These are phyloP conservation scores for Spathaspora sp. DNA, from an alignment of 1,139 yeast species.

Conservation along the genomic window DNA sequence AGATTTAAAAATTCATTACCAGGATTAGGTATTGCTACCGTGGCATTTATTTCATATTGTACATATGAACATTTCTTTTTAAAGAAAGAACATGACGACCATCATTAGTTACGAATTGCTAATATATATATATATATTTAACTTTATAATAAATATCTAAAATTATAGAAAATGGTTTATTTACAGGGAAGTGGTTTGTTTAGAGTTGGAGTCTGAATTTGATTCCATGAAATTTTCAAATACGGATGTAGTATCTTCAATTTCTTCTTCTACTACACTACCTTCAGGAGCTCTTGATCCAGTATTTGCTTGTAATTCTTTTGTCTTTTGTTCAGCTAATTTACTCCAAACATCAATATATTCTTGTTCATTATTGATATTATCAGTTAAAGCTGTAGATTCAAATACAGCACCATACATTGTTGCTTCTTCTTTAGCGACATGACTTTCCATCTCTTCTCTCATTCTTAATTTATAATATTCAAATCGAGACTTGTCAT, in stretches of 20 bases:
- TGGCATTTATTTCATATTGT: slow-evolving; percentile 67
- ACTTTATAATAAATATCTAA: slow-evolving; percentile 6
- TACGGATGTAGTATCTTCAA: slow-evolving; percentile 19
- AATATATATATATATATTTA: background rate
- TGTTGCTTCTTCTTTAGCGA: slow-evolving; percentile 78
- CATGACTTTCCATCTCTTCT: slow-evolving; percentile 73
- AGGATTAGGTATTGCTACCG: slow-evolving; percentile 79
- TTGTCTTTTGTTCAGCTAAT: slow-evolving; percentile 64
- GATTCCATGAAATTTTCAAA: slow-evolving; percentile 19
- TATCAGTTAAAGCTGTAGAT: slow-evolving; percentile 19
- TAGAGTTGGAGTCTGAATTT: background rate
- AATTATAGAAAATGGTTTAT: slow-evolving; percentile 2
- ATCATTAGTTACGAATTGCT: background rate
- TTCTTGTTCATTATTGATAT: slow-evolving; percentile 66
- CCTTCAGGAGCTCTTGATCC: slow-evolving; percentile 30
- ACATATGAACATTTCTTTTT: slow-evolving; percentile 58
- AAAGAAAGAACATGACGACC: slow-evolving; percentile 29
- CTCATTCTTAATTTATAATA: slow-evolving; percentile 83
- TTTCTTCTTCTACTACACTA: slow-evolving; percentile 20
- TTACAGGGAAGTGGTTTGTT: background rate
- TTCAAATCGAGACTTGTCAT: slow-evolving; percentile 84
- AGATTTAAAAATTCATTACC: slow-evolving; percentile 78
- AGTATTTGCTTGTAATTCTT: slow-evolving; percentile 40
- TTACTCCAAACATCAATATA: slow-evolving; percentile 71
- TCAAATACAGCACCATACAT: slow-evolving; percentile 78